phyloP scores from a whole-genome alignment of 2,329 filamentous ascomycete species.

The Fusarium stilboides region DNA sequence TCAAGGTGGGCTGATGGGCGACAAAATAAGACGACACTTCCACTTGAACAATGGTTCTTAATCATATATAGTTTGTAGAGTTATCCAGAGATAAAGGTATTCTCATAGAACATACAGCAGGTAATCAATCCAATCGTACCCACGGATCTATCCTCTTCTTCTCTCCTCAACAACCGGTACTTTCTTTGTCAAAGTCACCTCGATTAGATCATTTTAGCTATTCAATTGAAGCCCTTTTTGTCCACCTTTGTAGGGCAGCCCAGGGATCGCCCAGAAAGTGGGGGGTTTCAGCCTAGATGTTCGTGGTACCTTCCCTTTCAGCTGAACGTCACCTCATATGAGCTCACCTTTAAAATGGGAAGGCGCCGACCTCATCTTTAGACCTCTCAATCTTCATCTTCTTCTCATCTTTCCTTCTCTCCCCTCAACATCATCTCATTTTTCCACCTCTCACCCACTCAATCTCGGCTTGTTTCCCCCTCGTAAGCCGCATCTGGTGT shows the following conservation, averaged over 20 bases:
- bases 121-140: no score
- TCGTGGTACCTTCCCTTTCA: constrained; percentile 32
- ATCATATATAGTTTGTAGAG: neutral
- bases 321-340: constrained; percentile 30
- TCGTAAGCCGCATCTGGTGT: constrained; percentile 1
- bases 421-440: neutral
- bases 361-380: constrained; percentile 23
- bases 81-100: no score
- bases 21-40: constrained; percentile 25
- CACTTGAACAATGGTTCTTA: no score
- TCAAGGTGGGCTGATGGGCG: neutral
- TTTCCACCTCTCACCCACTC: neutral
- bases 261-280: constrained; percentile 21
- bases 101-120: no score
- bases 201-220: no score
- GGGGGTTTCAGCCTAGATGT: constrained; percentile 40
- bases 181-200: neutral
- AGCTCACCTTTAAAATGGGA: constrained; percentile 37
- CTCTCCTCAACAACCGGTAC: no score
- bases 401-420: neutral
- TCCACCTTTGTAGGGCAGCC: constrained; percentile 1
- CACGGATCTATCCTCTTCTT: neutral
- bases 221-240: constrained; percentile 5
- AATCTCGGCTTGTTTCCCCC: constrained; percentile 9
- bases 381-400: constrained; percentile 5